Percentiles rank a stretch among this genome's conserved stretches.
phyloP scores from a whole-genome alignment of 129 eudicot genomes.

The Tagetes patula region DNA sequence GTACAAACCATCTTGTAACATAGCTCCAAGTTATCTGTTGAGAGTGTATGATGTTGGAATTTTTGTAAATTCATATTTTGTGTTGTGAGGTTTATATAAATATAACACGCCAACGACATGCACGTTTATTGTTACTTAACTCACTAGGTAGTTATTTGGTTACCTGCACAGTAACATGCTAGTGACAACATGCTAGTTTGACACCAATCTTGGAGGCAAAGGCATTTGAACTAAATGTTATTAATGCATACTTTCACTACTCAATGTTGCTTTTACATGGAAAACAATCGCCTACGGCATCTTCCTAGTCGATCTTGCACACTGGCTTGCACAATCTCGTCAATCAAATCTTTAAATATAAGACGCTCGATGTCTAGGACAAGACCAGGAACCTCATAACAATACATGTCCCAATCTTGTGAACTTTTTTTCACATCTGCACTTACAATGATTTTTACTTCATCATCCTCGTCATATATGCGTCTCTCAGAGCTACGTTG shows the following conservation, averaged over 20 bases:
- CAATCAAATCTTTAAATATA: conserved; percentile 79
- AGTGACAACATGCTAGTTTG: background rate
- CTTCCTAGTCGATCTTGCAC: conserved; percentile 31
- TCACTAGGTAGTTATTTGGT: no score
- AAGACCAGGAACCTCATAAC: conserved; percentile 56
- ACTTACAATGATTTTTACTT: conserved; percentile 43
- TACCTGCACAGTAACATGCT: no score
- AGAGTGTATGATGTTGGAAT: no score
- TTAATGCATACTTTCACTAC: conserved; percentile 21
- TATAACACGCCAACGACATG: no score
- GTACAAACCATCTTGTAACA: no score
- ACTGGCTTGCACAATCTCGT: conserved; percentile 46
- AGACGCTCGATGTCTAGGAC: conserved; percentile 79
- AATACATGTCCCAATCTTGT: conserved; percentile 47
- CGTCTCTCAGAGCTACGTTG: conserved; percentile 40
- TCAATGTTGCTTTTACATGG: conserved; percentile 26
- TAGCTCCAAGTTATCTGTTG: no score
- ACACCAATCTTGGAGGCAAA: background rate
- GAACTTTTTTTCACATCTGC: conserved; percentile 53
- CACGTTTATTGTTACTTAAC: no score
- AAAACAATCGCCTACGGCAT: conserved; percentile 45
- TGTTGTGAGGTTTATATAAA: no score
- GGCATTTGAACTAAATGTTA: background rate
- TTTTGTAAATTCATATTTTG: no score
- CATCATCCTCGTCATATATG: conserved; percentile 53